Evolutionary conservation across 2,329 filamentous ascomycete genomes (phyloP).

Genomic region (Karstenula rhodostoma): DNA sequence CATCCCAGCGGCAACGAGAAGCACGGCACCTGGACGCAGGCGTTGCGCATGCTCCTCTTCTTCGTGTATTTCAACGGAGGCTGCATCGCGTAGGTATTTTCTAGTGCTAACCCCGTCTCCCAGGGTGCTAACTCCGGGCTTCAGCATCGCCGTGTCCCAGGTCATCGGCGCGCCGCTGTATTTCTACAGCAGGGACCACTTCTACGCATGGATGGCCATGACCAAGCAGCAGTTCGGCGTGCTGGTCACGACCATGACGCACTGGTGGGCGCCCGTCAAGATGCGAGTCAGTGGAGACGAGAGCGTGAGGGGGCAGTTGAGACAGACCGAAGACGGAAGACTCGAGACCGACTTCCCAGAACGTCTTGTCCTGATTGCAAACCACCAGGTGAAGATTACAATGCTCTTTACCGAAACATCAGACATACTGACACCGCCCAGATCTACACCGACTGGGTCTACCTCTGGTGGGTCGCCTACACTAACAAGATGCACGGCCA

Average conservation of each 20-base stretch:
- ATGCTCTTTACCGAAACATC: too few species aligned
- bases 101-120: conserved; percentile 17
- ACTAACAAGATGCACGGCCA: conserved; percentile 82
- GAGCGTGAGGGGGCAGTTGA: conserved; percentile 78
- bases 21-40: conserved; percentile 54
- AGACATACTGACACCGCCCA: conserved; percentile 29
- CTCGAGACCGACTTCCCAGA: conserved; percentile 81
- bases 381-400: conserved; percentile 68
- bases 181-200: conserved; percentile 74
- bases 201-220: conserved; percentile 84
- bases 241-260: conserved; percentile 78
- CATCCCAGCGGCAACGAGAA: conserved; percentile 51
- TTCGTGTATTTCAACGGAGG: conserved; percentile 56
- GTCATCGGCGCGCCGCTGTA: conserved; percentile 78
- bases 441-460: conserved; percentile 91
- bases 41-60: conserved; percentile 55
- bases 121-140: conserved; percentile 33
- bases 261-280: conserved; percentile 82
- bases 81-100: conserved; percentile 49
- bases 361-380: conserved; percentile 81
- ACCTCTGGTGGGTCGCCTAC: conserved; percentile 92
- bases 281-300: conserved; percentile 84
- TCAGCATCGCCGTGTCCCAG: conserved; percentile 69
- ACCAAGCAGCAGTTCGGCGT: conserved; percentile 87
- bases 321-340: conserved; percentile 71